Evolutionary conservation across 2,329 filamentous ascomycete species (phyloP), one percentile per base, ranked within the genome.

Genomic region (Fusarium newnesense): DNA sequence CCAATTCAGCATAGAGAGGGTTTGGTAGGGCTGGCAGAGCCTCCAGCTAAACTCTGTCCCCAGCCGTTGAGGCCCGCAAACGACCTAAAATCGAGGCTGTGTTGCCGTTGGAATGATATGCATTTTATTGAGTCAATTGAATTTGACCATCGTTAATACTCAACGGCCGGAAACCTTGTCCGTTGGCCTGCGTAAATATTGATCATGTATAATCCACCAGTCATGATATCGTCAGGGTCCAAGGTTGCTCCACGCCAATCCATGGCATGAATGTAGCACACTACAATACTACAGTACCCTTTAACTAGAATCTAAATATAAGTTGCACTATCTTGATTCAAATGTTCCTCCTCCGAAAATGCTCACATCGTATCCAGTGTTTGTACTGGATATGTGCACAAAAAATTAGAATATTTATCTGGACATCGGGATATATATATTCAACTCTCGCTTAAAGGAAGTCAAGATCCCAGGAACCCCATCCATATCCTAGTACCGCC

Each of bases 381-480:
- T n/a, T 54, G 13, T 37, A 26, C 34, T 54, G 19, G 34, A n/a
- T 54, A 40, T 9, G 19, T 40, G 34, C 19, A n/a, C 34, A n/a
- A 28, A 28, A 28, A 18, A 16, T 21, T 26, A 34, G n/a, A 26
- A 21, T 15, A 53, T 53, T 34, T 53, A 50, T 24, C 47, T 5
- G 11, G 32, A 21, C 10, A 54, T 28, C 34, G 19, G 24, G 24
- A 52, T 9, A 34, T n/a, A 9, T 24, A 36, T 24, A 56, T 44
- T 24, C 15, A 24, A 34, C 40, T 8, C 36, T 34, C 57, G 36
- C 53, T 64, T 62, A 77, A 34, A 78, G 73, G 60, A 77, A 78
- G 67, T 78, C 76, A 28, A 78, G 67, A 64, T 78, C 76, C 76
- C 76, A 78, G 9, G 73, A 75, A 28, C 73, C 69, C 76, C 76